Percentiles rank a stretch among this genome's conserved stretches.
phyloP scores from a whole-genome alignment of 2,329 filamentous ascomycete species.

The Chaetomium olivaceum region DNA sequence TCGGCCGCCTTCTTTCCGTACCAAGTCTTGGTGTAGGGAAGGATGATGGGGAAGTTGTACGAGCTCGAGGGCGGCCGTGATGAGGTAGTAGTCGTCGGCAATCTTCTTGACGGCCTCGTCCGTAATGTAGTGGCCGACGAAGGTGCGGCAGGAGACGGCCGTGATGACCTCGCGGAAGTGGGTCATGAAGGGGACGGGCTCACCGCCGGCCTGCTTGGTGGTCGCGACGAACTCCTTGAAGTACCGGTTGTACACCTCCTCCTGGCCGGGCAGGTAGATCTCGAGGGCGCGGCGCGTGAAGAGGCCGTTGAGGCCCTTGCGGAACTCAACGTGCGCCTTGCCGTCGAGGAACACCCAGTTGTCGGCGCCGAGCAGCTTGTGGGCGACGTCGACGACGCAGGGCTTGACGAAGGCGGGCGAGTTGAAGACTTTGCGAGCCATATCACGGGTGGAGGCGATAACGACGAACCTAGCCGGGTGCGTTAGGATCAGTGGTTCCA shows the following conservation, averaged over 20 bases:
- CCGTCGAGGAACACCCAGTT: conserved; percentile 99
- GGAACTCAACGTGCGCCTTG: conserved; percentile 92
- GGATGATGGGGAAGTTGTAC: conserved; percentile 98
- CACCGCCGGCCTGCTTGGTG: conserved; percentile 69
- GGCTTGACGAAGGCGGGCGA: conserved; percentile 90
- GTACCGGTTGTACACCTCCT: conserved; percentile 87
- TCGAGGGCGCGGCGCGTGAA: conserved; percentile 91
- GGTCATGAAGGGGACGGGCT: conserved; percentile 84
- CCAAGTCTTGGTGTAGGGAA: conserved; percentile 94
- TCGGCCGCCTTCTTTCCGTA: conserved; percentile 95
- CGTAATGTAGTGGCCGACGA: conserved; percentile 92
- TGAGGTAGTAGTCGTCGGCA: conserved; percentile 93
- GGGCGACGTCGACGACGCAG: conserved; percentile 90
- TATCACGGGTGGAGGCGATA: conserved; percentile 90
- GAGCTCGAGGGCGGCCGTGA: conserved; percentile 91
- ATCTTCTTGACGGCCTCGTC: conserved; percentile 91
- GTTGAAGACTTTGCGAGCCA: conserved; percentile 96
- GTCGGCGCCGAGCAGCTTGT: conserved; percentile 85
- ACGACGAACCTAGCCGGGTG: conserved; percentile 77
- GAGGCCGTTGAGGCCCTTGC: conserved; percentile 90
- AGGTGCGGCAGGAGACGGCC: conserved; percentile 93
- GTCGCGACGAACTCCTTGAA: conserved; percentile 76
- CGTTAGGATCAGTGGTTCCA: not conserved
- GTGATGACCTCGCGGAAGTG: conserved; percentile 94
- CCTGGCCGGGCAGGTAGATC: conserved; percentile 85